Evolutionary conservation across 192 early-diverging fungal species (phyloP).

Genomic region (Piromyces finnis): DNA sequence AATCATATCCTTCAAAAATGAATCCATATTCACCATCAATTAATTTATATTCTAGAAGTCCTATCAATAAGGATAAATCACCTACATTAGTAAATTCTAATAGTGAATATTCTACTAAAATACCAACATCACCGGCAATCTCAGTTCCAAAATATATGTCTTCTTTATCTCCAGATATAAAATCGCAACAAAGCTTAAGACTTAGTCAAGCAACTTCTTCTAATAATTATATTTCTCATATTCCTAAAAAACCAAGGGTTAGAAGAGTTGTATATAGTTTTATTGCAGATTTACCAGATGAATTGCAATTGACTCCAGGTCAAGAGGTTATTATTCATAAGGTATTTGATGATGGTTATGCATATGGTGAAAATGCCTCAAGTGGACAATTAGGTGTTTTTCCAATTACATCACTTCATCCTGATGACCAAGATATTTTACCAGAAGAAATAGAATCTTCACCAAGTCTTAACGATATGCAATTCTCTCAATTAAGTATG

Average conservation of each 20-base stretch:
- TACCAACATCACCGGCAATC: too few relatives aligned
- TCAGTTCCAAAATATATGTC: too few relatives aligned
- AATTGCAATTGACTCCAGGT: not conserved
- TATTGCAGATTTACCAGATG: not conserved
- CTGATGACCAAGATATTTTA: not conserved
- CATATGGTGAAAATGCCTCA: not conserved
- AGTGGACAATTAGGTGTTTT: not conserved
- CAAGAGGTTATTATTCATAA: not conserved
- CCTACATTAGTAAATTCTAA: too few relatives aligned
- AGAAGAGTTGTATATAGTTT: not conserved
- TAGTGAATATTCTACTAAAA: too few relatives aligned
- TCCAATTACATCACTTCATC: not conserved
- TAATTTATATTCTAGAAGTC: too few relatives aligned
- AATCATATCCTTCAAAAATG: too few relatives aligned
- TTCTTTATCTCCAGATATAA: too few relatives aligned
- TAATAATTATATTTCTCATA: too few relatives aligned
- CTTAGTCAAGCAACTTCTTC: too few relatives aligned
- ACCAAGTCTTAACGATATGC: not conserved
- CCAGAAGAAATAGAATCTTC: not conserved
- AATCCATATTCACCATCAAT: too few relatives aligned
- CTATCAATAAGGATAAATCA: too few relatives aligned
- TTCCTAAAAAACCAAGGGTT: not conserved
- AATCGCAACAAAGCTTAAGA: too few relatives aligned
- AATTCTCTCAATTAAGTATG: not conserved
- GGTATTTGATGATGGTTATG: not conserved